Evolutionary conservation across 192 early-diverging fungal species (phyloP).

Genomic region (Coemansia sp.): DNA sequence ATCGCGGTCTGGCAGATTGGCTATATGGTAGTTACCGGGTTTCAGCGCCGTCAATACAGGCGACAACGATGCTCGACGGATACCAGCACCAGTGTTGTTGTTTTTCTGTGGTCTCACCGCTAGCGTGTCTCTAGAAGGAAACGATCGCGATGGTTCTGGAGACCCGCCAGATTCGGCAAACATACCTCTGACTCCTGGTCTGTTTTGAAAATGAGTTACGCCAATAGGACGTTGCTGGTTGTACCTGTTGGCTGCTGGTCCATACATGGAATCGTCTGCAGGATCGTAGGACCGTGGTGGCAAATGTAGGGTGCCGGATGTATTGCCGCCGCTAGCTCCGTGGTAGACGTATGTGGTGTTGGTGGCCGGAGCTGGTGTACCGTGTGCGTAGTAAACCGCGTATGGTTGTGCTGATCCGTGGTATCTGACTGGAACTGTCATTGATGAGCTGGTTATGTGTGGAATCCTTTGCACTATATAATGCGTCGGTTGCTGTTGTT

Average conservation of each 20-base stretch:
- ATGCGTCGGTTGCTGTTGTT: background rate
- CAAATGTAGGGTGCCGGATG: background rate
- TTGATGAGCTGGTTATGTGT: background rate
- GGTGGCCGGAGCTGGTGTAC: conserved; percentile 8
- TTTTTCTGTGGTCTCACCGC: background rate
- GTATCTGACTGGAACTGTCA: conserved; percentile 36
- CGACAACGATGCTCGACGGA: conserved; percentile 36
- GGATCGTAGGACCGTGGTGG: background rate
- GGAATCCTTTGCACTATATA: background rate
- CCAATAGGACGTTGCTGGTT: background rate
- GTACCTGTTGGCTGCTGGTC: background rate
- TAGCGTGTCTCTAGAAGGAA: background rate
- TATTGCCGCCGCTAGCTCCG: conserved; percentile 5
- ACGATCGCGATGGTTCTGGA: background rate
- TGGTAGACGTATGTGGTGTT: conserved; percentile 16
- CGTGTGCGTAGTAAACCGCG: conserved; percentile 50
- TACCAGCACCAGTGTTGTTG: background rate
- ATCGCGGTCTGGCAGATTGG: conserved; percentile 41
- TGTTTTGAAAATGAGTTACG: background rate
- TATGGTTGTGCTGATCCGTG: conserved; percentile 49
- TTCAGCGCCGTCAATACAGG: conserved; percentile 46
- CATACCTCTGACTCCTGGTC: background rate
- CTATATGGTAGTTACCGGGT: conserved; percentile 51
- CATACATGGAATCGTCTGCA: background rate
- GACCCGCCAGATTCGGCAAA: background rate